Conservation (phyloP, 1,139 yeast genomes). For the Nakaseomyces glabratus region DNA sequence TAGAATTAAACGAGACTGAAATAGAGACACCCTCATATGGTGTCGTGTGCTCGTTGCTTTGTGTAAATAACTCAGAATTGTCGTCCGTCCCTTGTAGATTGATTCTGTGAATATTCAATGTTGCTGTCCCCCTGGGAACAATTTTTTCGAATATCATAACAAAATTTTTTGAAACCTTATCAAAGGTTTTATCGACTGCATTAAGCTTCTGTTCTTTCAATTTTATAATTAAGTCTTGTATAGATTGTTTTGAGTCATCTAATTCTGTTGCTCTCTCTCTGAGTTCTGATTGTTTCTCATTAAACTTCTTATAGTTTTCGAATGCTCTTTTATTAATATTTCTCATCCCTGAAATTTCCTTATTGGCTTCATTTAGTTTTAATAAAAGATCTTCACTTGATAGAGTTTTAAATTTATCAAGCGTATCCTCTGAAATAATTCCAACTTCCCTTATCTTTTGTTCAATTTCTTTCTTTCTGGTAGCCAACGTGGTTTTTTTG, state of each 20-base stretch:
- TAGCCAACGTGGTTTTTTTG: conserved; percentile 50
- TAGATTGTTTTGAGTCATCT: conserved; percentile 60
- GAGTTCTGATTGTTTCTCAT: conserved; percentile 62
- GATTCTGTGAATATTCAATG: conserved; percentile 49
- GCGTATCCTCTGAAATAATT: conserved; percentile 79
- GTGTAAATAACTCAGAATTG: conserved; percentile 18
- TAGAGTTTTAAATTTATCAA: conserved; percentile 39
- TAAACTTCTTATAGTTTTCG: conserved; percentile 72
- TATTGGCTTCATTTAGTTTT: conserved; percentile 49
- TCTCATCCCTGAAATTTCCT: conserved; percentile 50
- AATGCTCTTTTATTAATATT: conserved; percentile 87
- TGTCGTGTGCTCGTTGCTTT: conserved; percentile 36
- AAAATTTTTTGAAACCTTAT: conserved; percentile 72
- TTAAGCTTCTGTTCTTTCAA: conserved; percentile 77
- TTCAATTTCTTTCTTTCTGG: conserved; percentile 65
- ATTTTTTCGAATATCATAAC: conserved; percentile 64
- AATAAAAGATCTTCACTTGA: conserved; percentile 46
- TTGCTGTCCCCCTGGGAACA: conserved; percentile 80
- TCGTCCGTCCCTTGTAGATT: conserved; percentile 9
- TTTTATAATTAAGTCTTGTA: conserved; percentile 61
- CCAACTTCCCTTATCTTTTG: conserved; percentile 75
- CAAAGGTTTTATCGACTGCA: conserved; percentile 76
- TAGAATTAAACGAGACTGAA: conserved; percentile 83
- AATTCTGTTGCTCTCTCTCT: conserved; percentile 59
- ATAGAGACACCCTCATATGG: conserved; percentile 77